Evolutionary conservation across 2,329 filamentous ascomycete genomes (phyloP).

Genomic region (Fusarium multiceps): DNA sequence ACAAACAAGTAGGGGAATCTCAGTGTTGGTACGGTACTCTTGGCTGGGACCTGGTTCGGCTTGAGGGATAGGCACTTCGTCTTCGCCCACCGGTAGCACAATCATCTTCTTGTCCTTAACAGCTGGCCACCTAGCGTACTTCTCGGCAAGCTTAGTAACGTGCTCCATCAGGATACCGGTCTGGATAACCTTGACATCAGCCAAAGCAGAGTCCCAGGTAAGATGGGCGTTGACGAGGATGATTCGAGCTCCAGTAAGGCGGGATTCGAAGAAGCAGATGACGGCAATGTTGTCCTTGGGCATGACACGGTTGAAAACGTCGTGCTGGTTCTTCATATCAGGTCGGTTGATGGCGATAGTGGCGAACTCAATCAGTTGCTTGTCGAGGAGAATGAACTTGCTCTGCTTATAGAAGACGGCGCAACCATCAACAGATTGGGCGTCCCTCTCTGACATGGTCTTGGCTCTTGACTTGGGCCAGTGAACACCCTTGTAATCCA

Average conservation of each 20-base stretch:
- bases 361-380: constrained; percentile 92
- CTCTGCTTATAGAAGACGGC: constrained; percentile 96
- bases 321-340: constrained; percentile 96
- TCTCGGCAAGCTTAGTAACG: constrained; percentile 85
- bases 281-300: constrained; percentile 97
- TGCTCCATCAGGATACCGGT: constrained; percentile 95
- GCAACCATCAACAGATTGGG: constrained; percentile 92
- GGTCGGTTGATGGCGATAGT: constrained; percentile 92
- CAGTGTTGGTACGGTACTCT: constrained; percentile 85
- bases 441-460: constrained; percentile 91
- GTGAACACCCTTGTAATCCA: constrained; percentile 93
- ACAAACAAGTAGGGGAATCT: constrained; percentile 91
- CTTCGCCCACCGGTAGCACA: constrained; percentile 58
- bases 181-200: constrained; percentile 96
- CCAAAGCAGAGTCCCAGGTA: constrained; percentile 90
- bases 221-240: constrained; percentile 95
- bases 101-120: constrained; percentile 82
- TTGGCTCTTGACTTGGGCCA: constrained; percentile 90
- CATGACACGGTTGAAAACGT: constrained; percentile 99
- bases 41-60: constrained; percentile 81
- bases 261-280: constrained; percentile 91
- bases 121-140: constrained; percentile 81
- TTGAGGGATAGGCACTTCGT: constrained; percentile 60
- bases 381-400: constrained; percentile 94
- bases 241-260: constrained; percentile 86